Base-by-base conservation (phyloP, 2,329 filamentous ascomycete species). In the Aspergillus fructus region DNA sequence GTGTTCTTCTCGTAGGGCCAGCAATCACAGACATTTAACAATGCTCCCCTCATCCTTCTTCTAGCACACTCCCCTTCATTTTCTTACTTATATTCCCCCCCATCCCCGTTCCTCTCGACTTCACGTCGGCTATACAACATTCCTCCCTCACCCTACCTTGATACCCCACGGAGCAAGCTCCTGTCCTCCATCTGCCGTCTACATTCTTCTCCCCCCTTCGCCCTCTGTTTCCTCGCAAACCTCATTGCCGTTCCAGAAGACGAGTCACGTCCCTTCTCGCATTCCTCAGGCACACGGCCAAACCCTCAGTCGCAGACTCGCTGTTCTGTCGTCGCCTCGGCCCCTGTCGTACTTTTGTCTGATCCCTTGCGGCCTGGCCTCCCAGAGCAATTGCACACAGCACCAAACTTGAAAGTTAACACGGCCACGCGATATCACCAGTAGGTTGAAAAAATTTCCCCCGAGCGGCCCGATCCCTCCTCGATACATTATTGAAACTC, bases 11-110 rank as follows among this genome's bases (percentile, higher is more conserved):
- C 58, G 57, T 67, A 67, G 65, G 61, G 65, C 64, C 58, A 66
- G 65, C 62, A 65, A 66, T 67, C 62, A 64, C 56, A 66, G 62
- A 62, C 64, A 66, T 66, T 67, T 66, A 67, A 64, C 64, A 59
- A 65, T 66, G 61, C 60, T 62, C 62, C 64, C 64, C 57, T 59
- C 52, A 53, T 58, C 30, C 41, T 49, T 48, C 49, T 60, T 47
- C 49, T 58, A 30, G 23, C 50, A 43, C 48, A 37, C 43, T 49
- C 40, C 58, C 53, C 30, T 55, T 55, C 54, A 56, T 50, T 53
- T 62, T 54, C 27, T 53, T 54, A 52, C 52, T 58, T 49, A 45
- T 33, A 51, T 54, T 21, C 47, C 46, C 49, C 43, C 40, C 46
- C 39, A 46, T 57, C 49, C 57, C 53, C 56, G 9, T 30, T 11